Base-by-base conservation (phyloP, 78 protist species). In the Planoprotostelium fungivorum region DNA sequence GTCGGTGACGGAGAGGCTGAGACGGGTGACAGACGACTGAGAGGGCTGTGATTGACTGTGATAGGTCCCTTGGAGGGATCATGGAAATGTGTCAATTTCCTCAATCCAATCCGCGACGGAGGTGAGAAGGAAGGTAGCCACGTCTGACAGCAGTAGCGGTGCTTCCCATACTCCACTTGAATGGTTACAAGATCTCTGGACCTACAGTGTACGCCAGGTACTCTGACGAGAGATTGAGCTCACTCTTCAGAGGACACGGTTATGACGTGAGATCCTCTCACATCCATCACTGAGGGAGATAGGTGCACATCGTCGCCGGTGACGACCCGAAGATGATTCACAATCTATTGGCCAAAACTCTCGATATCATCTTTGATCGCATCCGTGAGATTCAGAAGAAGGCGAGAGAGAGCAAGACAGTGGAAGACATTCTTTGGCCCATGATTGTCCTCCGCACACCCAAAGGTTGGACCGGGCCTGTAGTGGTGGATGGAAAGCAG, bases 1-100 rank as follows among this genome's bases (percentile, higher is more conserved):
- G 91, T 89, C 38, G 91, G 91, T 9, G 91, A 89, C 25, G 91
- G 91, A 28, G 91, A 89, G 83, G 88, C 87, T 1, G 91, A 89
- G 83, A 89, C 91, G 87, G 91, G 73, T 51, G 16, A 25, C 31
- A 25, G 5, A 25, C 16, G 16, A 25, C 16, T 5, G 73, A 51
- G 16, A 25, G 73, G 16, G 73, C 5, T 16, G 31, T 51, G 73
- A 51, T 51, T 5, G 73, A 51, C 31, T 16, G 31, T 51, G 5
- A 16, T 51, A 51, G 73, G 91, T 0, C 91, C 91, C 37, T 23
- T 84, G 38, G 91, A 87, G 37, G 31, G 51, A 1, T 34, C 86
- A 0, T 89, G 91, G 91, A 87, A 89, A 87, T 83, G 35, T 5
- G 16, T 0, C 86, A 89, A 63, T 34, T 89, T 89, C 35, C 87